Base-by-base conservation (phyloP, 2,329 filamentous ascomycete genomes). In the Sporothrix pseudoabietina region DNA sequence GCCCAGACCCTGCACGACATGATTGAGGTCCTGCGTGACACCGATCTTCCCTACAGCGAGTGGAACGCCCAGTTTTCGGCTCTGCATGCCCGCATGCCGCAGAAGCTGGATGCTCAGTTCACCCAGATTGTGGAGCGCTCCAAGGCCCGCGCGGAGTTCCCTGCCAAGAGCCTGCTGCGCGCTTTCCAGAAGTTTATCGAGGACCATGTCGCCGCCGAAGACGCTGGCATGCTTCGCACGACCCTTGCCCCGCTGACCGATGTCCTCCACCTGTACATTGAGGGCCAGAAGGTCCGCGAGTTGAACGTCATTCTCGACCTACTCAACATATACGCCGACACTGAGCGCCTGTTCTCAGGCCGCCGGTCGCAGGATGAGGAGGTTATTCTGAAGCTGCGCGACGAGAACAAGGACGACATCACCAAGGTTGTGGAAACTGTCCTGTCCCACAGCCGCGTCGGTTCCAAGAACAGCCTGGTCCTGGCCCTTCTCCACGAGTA, bases 1-100 rank as follows among this genome's bases (percentile, higher is more conserved):
- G 88, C 89, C 70, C 83, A 89, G 74, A 96, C 94, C 1, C 86
- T 99, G 30, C 94, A 93, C 83, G 93, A 96, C 80, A 86, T 98
- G 52, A 90, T 98, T n/a, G 89, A 94, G 74, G 94, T 99, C 12
- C 88, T 99, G 30, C 91, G 95, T 57, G 89, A 97, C 79, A 90
- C 92, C 1, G 94, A 98, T 79, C 88, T 99, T 76, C 96, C 96
- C 1, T 99, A 96, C 81, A 94, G 95, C 81, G 94, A 99, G 82
- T 99, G 95, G 93, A 94, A 92, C 76, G 92, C 95, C 6, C 94
- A 98, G 80, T 96, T 97, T 77, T 97, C 96, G 68, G 96, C 96
- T 30, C 88, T 99, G n/a, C 95, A 98, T 82, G 93, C 94, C 7
- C 92, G 96, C 78, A 99, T 98, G 92, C 96, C 96, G 0, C 91